Percentiles rank a stretch among this genome's conserved stretches.
Conservation (phyloP, 768 basidiomycete species). For the Baorangia bicolor region DNA sequence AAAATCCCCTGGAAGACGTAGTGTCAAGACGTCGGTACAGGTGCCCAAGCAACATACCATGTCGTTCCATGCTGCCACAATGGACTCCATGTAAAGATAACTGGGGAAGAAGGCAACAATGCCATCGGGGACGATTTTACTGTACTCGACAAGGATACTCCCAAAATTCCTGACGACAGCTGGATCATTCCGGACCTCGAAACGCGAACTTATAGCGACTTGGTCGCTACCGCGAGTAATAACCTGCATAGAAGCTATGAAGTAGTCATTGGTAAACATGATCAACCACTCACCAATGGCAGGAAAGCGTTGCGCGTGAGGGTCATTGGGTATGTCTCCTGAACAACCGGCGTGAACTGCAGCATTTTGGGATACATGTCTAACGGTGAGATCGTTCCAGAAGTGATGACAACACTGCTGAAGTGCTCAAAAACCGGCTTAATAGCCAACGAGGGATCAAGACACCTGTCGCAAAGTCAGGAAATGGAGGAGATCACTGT, state of each 20-base stretch:
- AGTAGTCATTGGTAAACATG: neutral
- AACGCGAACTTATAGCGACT: constrained; percentile 96
- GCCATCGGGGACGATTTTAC: constrained; percentile 96
- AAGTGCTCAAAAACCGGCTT: constrained; percentile 98
- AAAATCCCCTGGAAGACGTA: constrained; percentile 75
- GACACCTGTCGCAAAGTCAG: constrained; percentile 58
- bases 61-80: constrained; percentile 99
- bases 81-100: constrained; percentile 99
- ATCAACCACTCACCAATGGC: constrained; percentile 66
- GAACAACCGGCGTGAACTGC: constrained; percentile 94
- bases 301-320: constrained; percentile 94
- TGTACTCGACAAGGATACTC: constrained; percentile 96
- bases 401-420: constrained; percentile 97
- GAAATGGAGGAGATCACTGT: neutral
- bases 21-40: neutral
- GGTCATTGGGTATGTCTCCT: constrained; percentile 98
- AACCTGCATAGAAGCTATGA: constrained; percentile 50
- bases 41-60: constrained; percentile 65
- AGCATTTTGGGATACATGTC: constrained; percentile 99
- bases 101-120: constrained; percentile 99
- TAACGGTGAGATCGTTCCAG: constrained; percentile 95
- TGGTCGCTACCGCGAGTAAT: constrained; percentile 98
- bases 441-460: constrained; percentile 97
- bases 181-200: constrained; percentile 98
- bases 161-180: constrained; percentile 99